These are phyloP conservation scores for Fusarium virguliforme DNA, from an alignment of 2,329 filamentous ascomycete species.

Conservation along the genomic window DNA sequence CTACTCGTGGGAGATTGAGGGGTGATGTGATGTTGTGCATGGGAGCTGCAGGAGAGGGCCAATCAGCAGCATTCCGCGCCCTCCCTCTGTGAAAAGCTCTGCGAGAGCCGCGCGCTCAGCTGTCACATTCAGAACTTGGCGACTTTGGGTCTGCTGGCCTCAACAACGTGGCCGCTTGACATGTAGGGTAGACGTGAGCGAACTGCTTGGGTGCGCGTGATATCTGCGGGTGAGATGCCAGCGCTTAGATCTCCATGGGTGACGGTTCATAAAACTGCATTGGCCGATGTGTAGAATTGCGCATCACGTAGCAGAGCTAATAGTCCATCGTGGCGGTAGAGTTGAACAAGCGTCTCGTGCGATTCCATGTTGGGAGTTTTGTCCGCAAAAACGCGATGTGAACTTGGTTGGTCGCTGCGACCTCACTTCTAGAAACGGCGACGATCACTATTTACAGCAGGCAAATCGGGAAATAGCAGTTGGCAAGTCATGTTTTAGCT, in stretches of 20 bases:
- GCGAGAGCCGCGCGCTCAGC: constrained; percentile 24
- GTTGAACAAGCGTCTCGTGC: constrained; percentile 9
- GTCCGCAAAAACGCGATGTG: constrained; percentile 6
- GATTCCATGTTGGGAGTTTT: constrained; percentile 10
- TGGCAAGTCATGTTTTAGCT: constrained; percentile 10
- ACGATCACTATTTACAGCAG: constrained; percentile 24
- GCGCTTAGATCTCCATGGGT: constrained; percentile 12
- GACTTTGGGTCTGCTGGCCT: background rate
- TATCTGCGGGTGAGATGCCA: background rate
- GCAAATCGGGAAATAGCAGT: constrained; percentile 12
- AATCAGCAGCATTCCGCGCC: background rate
- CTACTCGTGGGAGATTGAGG: constrained; percentile 4
- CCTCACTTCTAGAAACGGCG: background rate
- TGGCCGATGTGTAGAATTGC: background rate
- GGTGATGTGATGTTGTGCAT: constrained; percentile 16
- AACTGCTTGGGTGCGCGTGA: background rate
- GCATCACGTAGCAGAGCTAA: background rate
- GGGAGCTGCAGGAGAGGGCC: constrained; percentile 6
- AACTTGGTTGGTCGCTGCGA: background rate
- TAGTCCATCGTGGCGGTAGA: constrained; percentile 7
- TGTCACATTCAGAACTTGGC: constrained; percentile 3
- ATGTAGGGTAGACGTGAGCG: constrained; percentile 20
- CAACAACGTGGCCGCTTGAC: background rate
- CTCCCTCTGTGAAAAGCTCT: background rate
- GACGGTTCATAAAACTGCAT: background rate